Conservation (phyloP, 2,329 filamentous ascomycete species). For the Elsinoe fawcettii region DNA sequence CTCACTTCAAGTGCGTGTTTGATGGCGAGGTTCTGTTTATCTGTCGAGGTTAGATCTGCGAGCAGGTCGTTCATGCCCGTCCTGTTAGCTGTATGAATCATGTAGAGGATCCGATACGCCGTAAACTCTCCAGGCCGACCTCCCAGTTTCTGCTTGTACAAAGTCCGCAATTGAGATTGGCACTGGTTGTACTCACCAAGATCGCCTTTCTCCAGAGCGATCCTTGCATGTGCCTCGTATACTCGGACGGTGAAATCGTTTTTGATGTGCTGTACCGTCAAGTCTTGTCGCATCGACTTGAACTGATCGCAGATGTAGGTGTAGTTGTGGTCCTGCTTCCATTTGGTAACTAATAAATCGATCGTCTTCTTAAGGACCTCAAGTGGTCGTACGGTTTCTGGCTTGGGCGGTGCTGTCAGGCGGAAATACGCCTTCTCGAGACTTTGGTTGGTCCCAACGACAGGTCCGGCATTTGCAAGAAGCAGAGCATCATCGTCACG, state of each 20-base stretch:
- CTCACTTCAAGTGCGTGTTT: slow-evolving; percentile 88
- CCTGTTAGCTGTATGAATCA: slow-evolving; percentile 97
- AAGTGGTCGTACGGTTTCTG: slow-evolving; percentile 81
- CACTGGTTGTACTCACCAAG: slow-evolving; percentile 99
- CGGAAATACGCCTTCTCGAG: slow-evolving; percentile 94
- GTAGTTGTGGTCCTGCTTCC: slow-evolving; percentile 89
- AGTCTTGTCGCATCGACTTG: slow-evolving; percentile 94
- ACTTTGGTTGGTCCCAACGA: slow-evolving; percentile 74
- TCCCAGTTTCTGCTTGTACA: slow-evolving; percentile 80
- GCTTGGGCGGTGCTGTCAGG: slow-evolving; percentile 80
- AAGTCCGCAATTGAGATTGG: slow-evolving; percentile 88
- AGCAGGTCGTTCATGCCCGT: slow-evolving; percentile 96
- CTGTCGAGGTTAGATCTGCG: slow-evolving; percentile 97
- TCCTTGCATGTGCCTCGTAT: slow-evolving; percentile 95
- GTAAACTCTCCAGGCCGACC: slow-evolving; percentile 93
- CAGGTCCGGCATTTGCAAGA: slow-evolving; percentile 51
- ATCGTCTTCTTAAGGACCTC: slow-evolving; percentile 72
- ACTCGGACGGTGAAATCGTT: slow-evolving; percentile 94
- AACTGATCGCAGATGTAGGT: slow-evolving; percentile 98
- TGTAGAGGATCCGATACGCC: slow-evolving; percentile 99
- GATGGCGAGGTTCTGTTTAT: slow-evolving; percentile 76
- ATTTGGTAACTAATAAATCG: slow-evolving; percentile 86
- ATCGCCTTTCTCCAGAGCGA: slow-evolving; percentile 96
- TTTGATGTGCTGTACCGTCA: slow-evolving; percentile 95
- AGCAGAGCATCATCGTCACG: slow-evolving; percentile 43